Percentiles rank a stretch among this genome's conserved stretches.
phyloP scores from a whole-genome alignment of 208 protist species.

The Wallacemonas sp. region DNA sequence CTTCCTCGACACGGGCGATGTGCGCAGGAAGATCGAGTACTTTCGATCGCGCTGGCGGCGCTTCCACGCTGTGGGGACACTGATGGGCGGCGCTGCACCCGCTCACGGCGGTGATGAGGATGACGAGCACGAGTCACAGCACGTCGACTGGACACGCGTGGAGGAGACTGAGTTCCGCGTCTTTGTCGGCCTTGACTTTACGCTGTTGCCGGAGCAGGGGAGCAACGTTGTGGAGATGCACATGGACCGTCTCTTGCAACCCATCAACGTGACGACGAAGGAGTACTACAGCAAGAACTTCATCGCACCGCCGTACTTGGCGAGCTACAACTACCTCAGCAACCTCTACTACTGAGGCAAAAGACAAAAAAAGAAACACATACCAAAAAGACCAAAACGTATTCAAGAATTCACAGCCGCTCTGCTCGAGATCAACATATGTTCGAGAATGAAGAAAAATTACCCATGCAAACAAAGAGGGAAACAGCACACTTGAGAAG shows the following conservation, averaged over 20 bases:
- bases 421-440: too few relatives aligned
- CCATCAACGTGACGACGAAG: conserved; percentile 73
- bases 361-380: background rate
- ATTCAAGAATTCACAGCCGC: background rate
- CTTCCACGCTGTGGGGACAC: conserved; percentile 36
- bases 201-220: conserved; percentile 66
- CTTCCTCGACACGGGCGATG: conserved; percentile 82
- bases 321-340: conserved; percentile 52
- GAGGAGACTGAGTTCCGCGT: conserved; percentile 74
- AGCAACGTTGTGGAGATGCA: conserved; percentile 67
- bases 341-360: conserved; percentile 50
- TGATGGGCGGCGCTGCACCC: conserved; percentile 13
- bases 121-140: conserved; percentile 59
- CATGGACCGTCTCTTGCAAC: conserved; percentile 74
- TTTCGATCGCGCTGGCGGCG: conserved; percentile 57
- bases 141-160: conserved; percentile 68
- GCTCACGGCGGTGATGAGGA: conserved; percentile 32
- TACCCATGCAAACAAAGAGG: too few relatives aligned
- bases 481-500: too few relatives aligned
- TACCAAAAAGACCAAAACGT: background rate
- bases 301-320: conserved; percentile 48
- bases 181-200: conserved; percentile 87
- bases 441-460: background rate
- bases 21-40: conserved; percentile 71
- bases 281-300: conserved; percentile 89